Conservation (phyloP, 2,329 filamentous ascomycete genomes). For the Delphinella strobiligena region DNA sequence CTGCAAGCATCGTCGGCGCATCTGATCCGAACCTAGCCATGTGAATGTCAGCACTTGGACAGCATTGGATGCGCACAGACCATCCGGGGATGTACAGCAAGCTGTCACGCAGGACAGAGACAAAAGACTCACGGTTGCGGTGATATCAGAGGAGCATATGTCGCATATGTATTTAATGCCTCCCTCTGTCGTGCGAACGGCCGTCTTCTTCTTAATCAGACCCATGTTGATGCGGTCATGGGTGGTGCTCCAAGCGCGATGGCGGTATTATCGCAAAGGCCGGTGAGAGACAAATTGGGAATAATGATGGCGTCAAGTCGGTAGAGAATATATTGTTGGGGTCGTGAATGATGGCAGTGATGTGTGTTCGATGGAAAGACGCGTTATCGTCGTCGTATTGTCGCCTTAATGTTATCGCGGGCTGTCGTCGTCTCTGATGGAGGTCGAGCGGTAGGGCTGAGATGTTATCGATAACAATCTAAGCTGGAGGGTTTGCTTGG, state of each 20-base stretch:
- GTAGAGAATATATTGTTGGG: too few species aligned
- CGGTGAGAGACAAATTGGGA: neutral
- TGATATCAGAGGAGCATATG: constrained; percentile 92
- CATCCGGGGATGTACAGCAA: too few species aligned
- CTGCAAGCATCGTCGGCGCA: constrained; percentile 74
- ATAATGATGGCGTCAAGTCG: too few species aligned
- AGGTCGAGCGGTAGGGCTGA: too few species aligned
- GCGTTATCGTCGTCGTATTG: too few species aligned
- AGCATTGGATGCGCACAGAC: constrained; percentile 6
- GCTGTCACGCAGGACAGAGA: too few species aligned
- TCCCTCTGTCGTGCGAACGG: constrained; percentile 54
- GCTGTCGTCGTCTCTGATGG: too few species aligned
- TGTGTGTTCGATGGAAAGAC: too few species aligned
- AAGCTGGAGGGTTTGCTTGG: too few species aligned
- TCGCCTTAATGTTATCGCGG: too few species aligned
- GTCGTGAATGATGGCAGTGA: neutral
- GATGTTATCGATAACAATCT: too few species aligned
- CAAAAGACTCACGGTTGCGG: constrained; percentile 63
- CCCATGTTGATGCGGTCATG: constrained; percentile 50
- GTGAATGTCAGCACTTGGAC: constrained; percentile 3
- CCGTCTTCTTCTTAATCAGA: constrained; percentile 92
- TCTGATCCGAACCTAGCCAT: constrained; percentile 74
- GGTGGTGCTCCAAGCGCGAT: neutral
- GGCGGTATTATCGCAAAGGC: neutral
- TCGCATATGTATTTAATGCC: constrained; percentile 87